Evolutionary conservation across 768 basidiomycete species (phyloP).

Genomic region (Lentinula aciculospora): DNA sequence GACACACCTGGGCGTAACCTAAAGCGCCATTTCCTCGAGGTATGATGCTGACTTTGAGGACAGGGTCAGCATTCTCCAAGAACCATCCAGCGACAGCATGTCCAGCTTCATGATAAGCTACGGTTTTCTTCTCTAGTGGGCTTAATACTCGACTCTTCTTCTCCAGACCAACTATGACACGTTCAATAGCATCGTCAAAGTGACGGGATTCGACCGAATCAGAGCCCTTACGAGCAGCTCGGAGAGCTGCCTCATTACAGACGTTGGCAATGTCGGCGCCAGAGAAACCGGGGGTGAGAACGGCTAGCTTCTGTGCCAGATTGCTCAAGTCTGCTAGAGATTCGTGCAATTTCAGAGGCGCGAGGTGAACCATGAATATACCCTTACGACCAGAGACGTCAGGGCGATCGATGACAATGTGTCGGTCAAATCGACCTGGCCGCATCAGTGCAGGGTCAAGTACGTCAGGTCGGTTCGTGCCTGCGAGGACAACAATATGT

Average conservation of each 20-base stretch:
- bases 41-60: constrained; percentile 97
- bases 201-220: constrained; percentile 77
- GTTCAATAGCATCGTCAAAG: constrained; percentile 97
- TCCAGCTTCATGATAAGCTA: constrained; percentile 98
- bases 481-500: constrained; percentile 93
- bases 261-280: constrained; percentile 99
- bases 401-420: constrained; percentile 92
- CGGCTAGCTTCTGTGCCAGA: constrained; percentile 89
- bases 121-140: constrained; percentile 95
- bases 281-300: constrained; percentile 96
- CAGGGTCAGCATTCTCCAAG: constrained; percentile 93
- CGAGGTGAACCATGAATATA: constrained; percentile 90
- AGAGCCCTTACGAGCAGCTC: constrained; percentile 82
- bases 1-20: constrained; percentile 86
- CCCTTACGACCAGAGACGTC: constrained; percentile 92
- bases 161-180: constrained; percentile 96
- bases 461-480: constrained; percentile 96
- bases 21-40: constrained; percentile 93
- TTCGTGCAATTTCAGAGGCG: constrained; percentile 67
- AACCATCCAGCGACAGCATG: constrained; percentile 99
- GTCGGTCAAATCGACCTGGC: constrained; percentile 95
- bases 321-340: constrained; percentile 42
- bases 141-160: constrained; percentile 91
- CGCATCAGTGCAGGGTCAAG: constrained; percentile 94
- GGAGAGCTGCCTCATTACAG: constrained; percentile 95